phyloP scores from a whole-genome alignment of 768 basidiomycete genomes.

The Hypholoma sublateritium region DNA sequence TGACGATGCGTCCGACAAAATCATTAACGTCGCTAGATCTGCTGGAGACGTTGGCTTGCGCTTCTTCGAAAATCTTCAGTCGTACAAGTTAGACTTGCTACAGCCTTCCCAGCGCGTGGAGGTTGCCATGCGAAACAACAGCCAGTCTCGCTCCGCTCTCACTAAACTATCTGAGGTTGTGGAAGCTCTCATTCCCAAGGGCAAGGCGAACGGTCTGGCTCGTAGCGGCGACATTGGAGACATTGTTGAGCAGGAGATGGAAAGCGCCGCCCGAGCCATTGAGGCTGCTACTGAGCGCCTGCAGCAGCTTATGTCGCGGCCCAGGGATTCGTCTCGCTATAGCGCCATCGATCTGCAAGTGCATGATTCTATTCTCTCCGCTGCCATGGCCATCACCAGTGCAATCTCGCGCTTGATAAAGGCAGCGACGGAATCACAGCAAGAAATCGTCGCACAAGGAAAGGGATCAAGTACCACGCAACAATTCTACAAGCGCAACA shows the following conservation, averaged over 20 bases:
- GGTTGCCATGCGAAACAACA: conserved; percentile 86
- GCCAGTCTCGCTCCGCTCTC: conserved; percentile 79
- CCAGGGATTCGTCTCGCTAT: conserved; percentile 83
- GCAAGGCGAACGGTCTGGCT: conserved; percentile 65
- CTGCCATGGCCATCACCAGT: conserved; percentile 92
- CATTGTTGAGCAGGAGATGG: conserved; percentile 96
- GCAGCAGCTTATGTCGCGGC: conserved; percentile 88
- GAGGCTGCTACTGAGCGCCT: conserved; percentile 89
- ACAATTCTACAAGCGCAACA: conserved; percentile 99
- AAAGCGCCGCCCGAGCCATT: conserved; percentile 88
- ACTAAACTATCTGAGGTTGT: conserved; percentile 85
- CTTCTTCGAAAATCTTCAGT: conserved; percentile 95
- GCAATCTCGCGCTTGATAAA: conserved; percentile 94
- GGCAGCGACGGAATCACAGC: conserved; percentile 96
- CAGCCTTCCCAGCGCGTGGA: conserved; percentile 77
- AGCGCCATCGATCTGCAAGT: conserved; percentile 93
- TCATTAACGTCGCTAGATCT: conserved; percentile 77
- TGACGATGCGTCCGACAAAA: conserved; percentile 90
- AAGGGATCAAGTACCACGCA: conserved; percentile 89
- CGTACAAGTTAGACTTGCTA: conserved; percentile 87
- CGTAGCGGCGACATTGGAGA: conserved; percentile 94
- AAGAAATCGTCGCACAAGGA: conserved; percentile 96
- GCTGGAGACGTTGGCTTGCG: conserved; percentile 88
- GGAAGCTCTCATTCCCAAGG: conserved; percentile 85
- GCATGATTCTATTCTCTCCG: conserved; percentile 93